Conservation (phyloP, 169 alveolate genomes). For the Nephromyces sp. region DNA sequence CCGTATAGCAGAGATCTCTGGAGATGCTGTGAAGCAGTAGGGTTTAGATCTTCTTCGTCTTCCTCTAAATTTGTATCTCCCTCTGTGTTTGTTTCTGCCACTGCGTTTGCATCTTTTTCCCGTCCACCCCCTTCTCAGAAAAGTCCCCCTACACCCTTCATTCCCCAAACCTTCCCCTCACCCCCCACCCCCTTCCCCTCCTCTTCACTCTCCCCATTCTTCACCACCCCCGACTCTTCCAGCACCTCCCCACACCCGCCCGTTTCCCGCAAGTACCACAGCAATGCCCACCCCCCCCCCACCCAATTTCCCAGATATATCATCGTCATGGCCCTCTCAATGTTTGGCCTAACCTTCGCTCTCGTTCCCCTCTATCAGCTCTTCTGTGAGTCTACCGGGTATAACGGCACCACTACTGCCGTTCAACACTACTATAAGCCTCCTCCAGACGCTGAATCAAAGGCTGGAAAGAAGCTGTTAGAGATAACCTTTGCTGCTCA, state of each 20-base stretch:
- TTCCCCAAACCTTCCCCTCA: no score
- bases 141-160: no score
- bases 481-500: conserved; percentile 20
- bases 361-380: conserved; percentile 16
- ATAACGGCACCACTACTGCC: conserved; percentile 5
- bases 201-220: not conserved
- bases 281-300: not conserved
- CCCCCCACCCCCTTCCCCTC: not conserved
- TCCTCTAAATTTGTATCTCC: no score
- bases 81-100: no score
- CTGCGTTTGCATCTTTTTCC: no score
- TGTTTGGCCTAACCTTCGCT: conserved; percentile 17
- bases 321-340: not conserved
- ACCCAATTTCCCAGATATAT: not conserved
- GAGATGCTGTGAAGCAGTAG: no score
- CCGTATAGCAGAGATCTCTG: no score
- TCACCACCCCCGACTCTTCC: no score
- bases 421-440: not conserved
- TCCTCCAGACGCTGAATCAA: not conserved
- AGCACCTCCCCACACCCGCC: not conserved
- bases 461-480: not conserved
- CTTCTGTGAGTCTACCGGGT: conserved; percentile 13
- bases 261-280: not conserved
- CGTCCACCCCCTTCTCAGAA: no score
- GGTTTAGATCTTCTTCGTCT: no score